Base-by-base conservation (phyloP, 345 rosid genomes). In the Citrus medica region DNA sequence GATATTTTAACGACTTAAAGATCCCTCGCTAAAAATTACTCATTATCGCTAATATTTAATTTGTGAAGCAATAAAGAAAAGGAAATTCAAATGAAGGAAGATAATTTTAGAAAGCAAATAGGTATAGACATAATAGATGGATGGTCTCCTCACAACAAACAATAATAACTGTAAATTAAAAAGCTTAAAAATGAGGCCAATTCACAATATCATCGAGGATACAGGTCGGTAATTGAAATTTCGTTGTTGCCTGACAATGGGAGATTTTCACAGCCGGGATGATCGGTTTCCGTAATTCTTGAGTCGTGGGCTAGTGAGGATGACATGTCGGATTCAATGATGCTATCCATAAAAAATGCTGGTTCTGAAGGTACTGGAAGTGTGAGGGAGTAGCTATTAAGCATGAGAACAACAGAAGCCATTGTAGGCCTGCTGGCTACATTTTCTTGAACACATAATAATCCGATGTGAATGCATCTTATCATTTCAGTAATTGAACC, bases 391-490 rank as follows among this genome's bases (percentile, higher is more conserved):
- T 75, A 46, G 81, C 85, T 84, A 6, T 53, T 75, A 1, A 85
- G 84, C 92, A 87, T 86, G 28, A 83, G 72, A 69, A 73, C 80
- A 25, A 89, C 48, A 0, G 84, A 74, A 38, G 79, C 78, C 90
- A 85, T 86, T 21, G 79, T 83, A 10, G 89, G 89, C 17, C 86
- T 69, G n/a, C 73, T 71, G 16, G 73, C 83, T 2, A 60, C 77
- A 46, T 86, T 83, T 55, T 85, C 86, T 70, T 87, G 92, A 32
- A 81, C 84, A 35, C 90, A 87, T 0, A 87, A 81, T 27, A 89
- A 74, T 0, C 83, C 87, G 22, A 88, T 75, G 61, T 88, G 89
- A 55, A 90, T 62, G 77, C 89, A 88, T 71, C 88, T 73, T 60
- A 30, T 73, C 76, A 82, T 67, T 79, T 90, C 85, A 13, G 32